Evolutionary conservation across 805 yeast species (phyloP).

Genomic region (Blastobotrys attinorum): DNA sequence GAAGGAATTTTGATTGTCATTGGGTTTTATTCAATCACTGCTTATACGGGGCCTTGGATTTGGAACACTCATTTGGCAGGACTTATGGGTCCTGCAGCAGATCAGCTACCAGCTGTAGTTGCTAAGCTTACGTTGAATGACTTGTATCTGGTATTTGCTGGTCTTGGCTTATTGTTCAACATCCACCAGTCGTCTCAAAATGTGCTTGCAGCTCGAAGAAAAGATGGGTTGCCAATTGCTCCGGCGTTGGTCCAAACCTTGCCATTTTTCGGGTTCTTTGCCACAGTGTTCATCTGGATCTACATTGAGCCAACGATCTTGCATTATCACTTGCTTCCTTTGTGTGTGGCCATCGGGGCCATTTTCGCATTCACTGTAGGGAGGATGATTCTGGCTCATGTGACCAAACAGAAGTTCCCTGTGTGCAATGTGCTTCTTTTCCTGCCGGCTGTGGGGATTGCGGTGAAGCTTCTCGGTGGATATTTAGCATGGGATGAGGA

Average conservation of each 20-base stretch:
- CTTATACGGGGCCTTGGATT: conserved; percentile 55
- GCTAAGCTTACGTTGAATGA: conserved; percentile 27
- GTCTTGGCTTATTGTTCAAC: conserved; percentile 55
- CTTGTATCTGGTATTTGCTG: conserved; percentile 44
- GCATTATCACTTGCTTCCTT: conserved; percentile 38
- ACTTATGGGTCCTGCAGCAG: background rate
- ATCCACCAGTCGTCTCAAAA: conserved; percentile 59
- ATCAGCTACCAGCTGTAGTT: background rate
- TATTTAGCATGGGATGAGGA: conserved; percentile 28
- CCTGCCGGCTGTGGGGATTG: conserved; percentile 36
- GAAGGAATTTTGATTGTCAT: conserved; percentile 76
- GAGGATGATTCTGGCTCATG: conserved; percentile 77
- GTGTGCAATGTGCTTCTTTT: conserved; percentile 53
- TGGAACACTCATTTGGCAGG: conserved; percentile 43
- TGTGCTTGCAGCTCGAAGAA: conserved; percentile 44
- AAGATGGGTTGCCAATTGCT: conserved; percentile 24
- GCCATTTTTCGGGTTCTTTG: conserved; percentile 61
- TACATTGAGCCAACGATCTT: conserved; percentile 41
- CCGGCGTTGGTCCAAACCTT: conserved; percentile 43
- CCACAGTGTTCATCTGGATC: conserved; percentile 38
- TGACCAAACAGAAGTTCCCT: conserved; percentile 75
- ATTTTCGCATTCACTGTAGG: conserved; percentile 84
- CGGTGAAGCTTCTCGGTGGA: conserved; percentile 21
- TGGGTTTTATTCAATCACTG: conserved; percentile 51
- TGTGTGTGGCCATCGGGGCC: conserved; percentile 61